These are phyloP conservation scores for Madurella fahalii DNA, from an alignment of 2,329 filamentous ascomycete genomes.

Conservation along the genomic window DNA sequence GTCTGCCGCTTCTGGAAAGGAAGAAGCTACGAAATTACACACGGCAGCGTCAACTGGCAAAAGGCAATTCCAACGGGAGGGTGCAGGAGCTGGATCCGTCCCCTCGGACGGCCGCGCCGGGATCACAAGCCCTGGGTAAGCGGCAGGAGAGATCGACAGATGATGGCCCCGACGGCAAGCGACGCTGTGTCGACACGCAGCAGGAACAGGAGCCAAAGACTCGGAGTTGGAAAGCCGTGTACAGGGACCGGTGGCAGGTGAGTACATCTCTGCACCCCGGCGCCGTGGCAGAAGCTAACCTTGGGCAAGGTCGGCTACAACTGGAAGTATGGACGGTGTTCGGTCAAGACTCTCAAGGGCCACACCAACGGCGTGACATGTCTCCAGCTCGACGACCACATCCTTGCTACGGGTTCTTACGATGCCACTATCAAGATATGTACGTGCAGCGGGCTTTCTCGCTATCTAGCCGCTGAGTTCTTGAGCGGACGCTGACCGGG, in stretches of 20 bases:
- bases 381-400: constrained; percentile 73
- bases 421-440: constrained; percentile 94
- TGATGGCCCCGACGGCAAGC: constrained; percentile 31
- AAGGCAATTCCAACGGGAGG: constrained; percentile 31
- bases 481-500: background rate
- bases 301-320: constrained; percentile 87
- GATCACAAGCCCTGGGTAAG: constrained; percentile 29
- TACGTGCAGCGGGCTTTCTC: constrained; percentile 6
- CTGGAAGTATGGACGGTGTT: constrained; percentile 93
- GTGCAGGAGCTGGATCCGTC: constrained; percentile 27
- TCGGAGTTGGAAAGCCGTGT: constrained; percentile 93
- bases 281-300: constrained; percentile 30
- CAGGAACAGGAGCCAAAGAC: constrained; percentile 42
- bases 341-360: constrained; percentile 77
- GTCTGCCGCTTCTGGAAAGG: constrained; percentile 80
- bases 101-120: background rate
- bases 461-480: too few relatives aligned
- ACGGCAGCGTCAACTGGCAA: constrained; percentile 68
- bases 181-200: constrained; percentile 29
- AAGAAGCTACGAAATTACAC: constrained; percentile 85
- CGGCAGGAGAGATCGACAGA: constrained; percentile 31
- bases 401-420: constrained; percentile 91
- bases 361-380: constrained; percentile 78
- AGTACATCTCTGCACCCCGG: constrained; percentile 72
- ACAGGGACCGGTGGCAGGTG: constrained; percentile 88